Conservation (phyloP, 2,329 filamentous ascomycete species). For the Ascocoryne sarcoides region DNA sequence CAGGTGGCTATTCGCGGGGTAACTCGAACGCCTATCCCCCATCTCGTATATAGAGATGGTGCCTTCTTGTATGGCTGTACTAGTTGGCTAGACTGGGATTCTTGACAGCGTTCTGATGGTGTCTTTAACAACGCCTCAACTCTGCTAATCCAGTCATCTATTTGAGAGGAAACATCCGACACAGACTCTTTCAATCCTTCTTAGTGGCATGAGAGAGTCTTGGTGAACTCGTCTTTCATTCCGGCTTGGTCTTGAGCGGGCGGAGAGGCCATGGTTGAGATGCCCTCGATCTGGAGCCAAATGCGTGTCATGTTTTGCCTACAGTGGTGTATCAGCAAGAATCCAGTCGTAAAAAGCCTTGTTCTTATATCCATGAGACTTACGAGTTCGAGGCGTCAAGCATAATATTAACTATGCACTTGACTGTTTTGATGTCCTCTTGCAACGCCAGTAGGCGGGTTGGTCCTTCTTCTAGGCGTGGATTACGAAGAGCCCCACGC, state of each 20-base stretch:
- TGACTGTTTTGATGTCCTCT: too few relatives aligned
- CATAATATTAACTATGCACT: too few relatives aligned
- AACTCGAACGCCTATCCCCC: constrained; percentile 2
- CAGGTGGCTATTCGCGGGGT: neutral
- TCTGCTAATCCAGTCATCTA: constrained; percentile 5
- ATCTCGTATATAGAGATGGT: neutral
- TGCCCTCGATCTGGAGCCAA: neutral
- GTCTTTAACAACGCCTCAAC: constrained; percentile 4
- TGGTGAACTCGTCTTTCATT: neutral
- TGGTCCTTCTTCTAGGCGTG: too few relatives aligned
- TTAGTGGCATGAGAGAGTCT: neutral
- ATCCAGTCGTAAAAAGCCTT: neutral
- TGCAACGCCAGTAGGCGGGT: too few relatives aligned
- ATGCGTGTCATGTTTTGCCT: neutral
- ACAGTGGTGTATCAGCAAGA: neutral
- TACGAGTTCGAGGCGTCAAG: neutral
- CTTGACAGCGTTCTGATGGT: constrained; percentile 2
- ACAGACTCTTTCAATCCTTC: neutral
- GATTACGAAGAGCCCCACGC: too few relatives aligned
- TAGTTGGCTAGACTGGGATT: neutral
- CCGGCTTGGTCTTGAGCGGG: neutral
- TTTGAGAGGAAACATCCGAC: neutral
- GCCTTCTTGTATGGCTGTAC: constrained; percentile 1
- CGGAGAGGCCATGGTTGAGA: neutral
- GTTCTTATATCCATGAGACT: too few relatives aligned